phyloP scores from a whole-genome alignment of 768 basidiomycete genomes.

The Xerocomellus chrysenteron region DNA sequence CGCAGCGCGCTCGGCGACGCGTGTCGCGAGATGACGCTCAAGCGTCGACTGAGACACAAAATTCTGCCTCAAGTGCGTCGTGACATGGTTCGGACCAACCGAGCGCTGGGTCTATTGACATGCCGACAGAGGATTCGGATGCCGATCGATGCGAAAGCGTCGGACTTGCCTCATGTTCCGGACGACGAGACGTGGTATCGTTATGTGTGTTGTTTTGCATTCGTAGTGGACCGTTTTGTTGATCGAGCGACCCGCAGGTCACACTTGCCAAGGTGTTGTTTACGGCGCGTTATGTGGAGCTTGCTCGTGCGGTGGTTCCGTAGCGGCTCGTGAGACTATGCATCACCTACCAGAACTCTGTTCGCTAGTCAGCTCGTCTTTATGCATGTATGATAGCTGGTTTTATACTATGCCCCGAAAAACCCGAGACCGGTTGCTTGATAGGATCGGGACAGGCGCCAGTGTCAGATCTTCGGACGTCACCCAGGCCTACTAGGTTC shows the following conservation, averaged over 20 bases:
- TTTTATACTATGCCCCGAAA: neutral
- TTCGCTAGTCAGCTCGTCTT: neutral
- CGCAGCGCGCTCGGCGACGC: conserved; percentile 19
- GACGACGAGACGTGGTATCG: conserved; percentile 38
- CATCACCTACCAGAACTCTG: neutral
- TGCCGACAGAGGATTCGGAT: conserved; percentile 17
- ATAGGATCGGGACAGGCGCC: neutral
- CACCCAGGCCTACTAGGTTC: neutral
- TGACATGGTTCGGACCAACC: conserved; percentile 8
- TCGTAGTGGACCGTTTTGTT: neutral
- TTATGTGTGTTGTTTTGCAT: conserved; percentile 19
- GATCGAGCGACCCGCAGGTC: conserved; percentile 12
- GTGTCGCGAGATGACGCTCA: conserved; percentile 22
- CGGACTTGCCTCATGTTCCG: conserved; percentile 35
- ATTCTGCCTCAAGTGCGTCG: conserved; percentile 41
- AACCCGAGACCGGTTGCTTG: neutral
- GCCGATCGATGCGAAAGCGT: conserved; percentile 30
- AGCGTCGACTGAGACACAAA: conserved; percentile 28
- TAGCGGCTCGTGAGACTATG: neutral
- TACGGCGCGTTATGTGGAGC: conserved; percentile 21
- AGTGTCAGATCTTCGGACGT: neutral
- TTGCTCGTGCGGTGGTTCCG: conserved; percentile 5
- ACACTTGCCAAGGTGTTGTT: conserved; percentile 15
- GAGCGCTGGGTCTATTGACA: neutral
- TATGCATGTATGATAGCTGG: neutral